Base-by-base conservation (phyloP, 164 flowering plant genomes). In the Macadamia integrifolia region DNA sequence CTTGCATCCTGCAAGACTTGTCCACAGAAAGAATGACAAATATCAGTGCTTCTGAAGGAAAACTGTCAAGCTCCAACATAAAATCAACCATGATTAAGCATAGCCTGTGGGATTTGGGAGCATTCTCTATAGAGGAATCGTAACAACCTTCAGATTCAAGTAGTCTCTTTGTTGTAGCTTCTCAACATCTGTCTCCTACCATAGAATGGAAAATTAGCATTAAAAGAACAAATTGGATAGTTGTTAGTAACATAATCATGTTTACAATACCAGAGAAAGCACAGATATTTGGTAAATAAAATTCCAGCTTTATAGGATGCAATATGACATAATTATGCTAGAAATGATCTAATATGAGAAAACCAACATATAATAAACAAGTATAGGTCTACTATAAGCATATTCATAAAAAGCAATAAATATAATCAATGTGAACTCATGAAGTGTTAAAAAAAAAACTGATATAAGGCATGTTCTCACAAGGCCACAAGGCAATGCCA, bases 101-200 rank as follows among this genome's bases (percentile, higher is more conserved):
- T 62, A 46, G 46, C n/a, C 40, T 35, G 55, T 40, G 35, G 73
- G 18, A 60, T 31, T 40, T 9, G 50, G 28, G 32, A 30, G 42
- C 13, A 52, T 23, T 23, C 23, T 23, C 23, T 23, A 23, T 7
- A n/a, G 10, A 64, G 48, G 6, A 58, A 43, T 49, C 9, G 32
- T 67, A 43, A 74, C 62, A 53, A 91, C 98, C 97, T 92, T 87
- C 64, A 94, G 76, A 75, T 85, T 90, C 68, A 64, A 70, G 73
- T 91, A 94, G 74, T 94, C 97, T 79, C 98, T 86, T 80, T 88
- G 87, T 76, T 91, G 98, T 73, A 94, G 77, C 76, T 86, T 88
- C 79, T 94, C 98, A 72, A 94, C 91, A 77, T 94, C 97, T 46
- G 91, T 77, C 86, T 94, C 98, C 98, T 94, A 83, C 52, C 9